These are phyloP conservation scores for Hypoxylon sp. DNA, from an alignment of 2,329 filamentous ascomycete genomes.

Conservation along the genomic window DNA sequence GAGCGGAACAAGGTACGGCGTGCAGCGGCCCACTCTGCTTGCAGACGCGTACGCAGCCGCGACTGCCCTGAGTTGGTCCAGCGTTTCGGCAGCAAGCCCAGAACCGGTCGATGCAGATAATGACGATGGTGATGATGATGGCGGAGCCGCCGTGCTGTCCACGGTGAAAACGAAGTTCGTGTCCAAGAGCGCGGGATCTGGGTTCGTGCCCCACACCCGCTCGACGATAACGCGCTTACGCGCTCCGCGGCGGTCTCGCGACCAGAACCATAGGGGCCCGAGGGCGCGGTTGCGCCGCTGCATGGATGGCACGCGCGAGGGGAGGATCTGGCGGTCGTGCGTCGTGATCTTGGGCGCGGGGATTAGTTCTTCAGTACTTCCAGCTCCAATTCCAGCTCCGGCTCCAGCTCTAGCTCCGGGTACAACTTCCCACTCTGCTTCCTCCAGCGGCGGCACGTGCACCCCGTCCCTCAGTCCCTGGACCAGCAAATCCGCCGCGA, in stretches of 20 bases:
- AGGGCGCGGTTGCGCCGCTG: slow-evolving; percentile 71
- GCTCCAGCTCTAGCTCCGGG: neutral
- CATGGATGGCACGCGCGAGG: slow-evolving; percentile 70
- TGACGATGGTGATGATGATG: neutral
- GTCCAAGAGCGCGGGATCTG: neutral
- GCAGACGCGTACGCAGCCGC: too few relatives aligned
- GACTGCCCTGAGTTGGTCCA: too few relatives aligned
- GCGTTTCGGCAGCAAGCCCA: too few relatives aligned
- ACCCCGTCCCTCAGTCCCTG: slow-evolving; percentile 72
- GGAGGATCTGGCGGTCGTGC: slow-evolving; percentile 69
- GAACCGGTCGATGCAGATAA: too few relatives aligned
- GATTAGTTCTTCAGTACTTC: neutral
- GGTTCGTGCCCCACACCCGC: slow-evolving; percentile 40
- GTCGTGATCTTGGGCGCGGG: slow-evolving; percentile 82
- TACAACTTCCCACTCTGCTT: slow-evolving; percentile 34
- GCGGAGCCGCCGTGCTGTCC: neutral
- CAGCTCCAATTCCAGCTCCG: slow-evolving; percentile 37
- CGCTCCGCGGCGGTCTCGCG: slow-evolving; percentile 43
- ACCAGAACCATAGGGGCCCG: slow-evolving; percentile 74
- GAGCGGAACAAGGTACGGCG: slow-evolving; percentile 13
- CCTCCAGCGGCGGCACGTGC: slow-evolving; percentile 72
- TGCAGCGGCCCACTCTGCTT: neutral
- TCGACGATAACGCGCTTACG: slow-evolving; percentile 60
- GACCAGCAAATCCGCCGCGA: slow-evolving; percentile 80
- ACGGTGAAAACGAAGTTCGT: neutral